phyloP scores from a whole-genome alignment of 2,329 filamentous ascomycete species.

The Talaromyces marneffei region DNA sequence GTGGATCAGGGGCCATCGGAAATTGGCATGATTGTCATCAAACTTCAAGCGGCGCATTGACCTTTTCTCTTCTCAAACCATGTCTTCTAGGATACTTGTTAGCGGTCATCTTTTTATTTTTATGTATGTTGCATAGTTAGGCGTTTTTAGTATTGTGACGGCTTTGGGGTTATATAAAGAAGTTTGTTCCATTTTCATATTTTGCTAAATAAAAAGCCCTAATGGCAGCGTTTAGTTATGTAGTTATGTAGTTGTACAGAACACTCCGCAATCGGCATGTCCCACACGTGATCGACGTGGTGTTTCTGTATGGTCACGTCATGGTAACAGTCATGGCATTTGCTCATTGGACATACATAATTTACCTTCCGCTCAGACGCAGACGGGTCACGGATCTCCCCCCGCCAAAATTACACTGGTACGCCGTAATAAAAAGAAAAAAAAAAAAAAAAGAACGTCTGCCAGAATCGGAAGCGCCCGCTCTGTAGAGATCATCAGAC shows the following conservation, averaged over 20 bases:
- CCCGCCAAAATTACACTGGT: neutral
- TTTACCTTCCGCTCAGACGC: no score
- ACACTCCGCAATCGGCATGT: neutral
- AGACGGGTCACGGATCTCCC: neutral
- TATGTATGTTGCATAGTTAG: neutral
- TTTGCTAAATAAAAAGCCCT: neutral
- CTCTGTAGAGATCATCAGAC: neutral
- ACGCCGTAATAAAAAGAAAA: neutral
- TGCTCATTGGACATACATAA: neutral
- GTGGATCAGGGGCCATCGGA: constrained; percentile 33
- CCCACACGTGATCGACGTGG: neutral
- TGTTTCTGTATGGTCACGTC: neutral
- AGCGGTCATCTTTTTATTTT: neutral
- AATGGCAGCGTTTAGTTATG: neutral
- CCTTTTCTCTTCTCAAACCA: neutral
- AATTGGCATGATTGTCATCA: constrained; percentile 15
- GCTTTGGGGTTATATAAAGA: neutral
- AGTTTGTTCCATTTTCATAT: neutral
- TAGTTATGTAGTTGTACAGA: no score
- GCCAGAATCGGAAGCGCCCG: constrained; percentile 2
- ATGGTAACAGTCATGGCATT: neutral
- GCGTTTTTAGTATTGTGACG: neutral
- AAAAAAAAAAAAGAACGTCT: neutral
- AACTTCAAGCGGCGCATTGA: neutral
- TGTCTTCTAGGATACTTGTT: neutral